Evolutionary conservation across 2,329 filamentous ascomycete species (phyloP), one percentile per base, ranked within the genome.

Genomic region (Pestalotiopsis sp.): DNA sequence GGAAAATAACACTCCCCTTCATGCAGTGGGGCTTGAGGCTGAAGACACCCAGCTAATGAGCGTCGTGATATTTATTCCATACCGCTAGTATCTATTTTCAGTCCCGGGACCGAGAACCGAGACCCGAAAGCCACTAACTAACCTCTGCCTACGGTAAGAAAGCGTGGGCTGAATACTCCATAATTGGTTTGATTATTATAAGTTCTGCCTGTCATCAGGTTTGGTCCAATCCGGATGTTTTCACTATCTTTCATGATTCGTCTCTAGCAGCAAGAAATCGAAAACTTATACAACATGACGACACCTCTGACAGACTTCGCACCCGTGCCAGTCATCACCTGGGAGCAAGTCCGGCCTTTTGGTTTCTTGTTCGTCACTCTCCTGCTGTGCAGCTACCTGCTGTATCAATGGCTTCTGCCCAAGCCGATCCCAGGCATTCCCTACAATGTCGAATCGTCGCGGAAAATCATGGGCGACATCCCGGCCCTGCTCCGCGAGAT

Each of bases 351-450:
- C 17, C 58, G 39, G 64, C 36, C 52, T 11, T 45, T 39, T 11
- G 52, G 52, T 7, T 66, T 59, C 39, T 45, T 66, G 9, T 14
- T 66, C 25, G 64, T 45, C 12, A 66, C 36, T 41, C 13, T 49
- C 12, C 23, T 49, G 13, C 52, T 60, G 4, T 39, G 52, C 58
- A 17, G 20, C 39, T 67, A 67, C 25, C 39, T 67, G 1, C 17
- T 63, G 27, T 67, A 67, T 45, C 65, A 63, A 69, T 86, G 52
- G 70, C 67, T 69, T 12, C 64, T 71, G n/a, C 71, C 71, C 14
- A 71, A 71, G 41, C 71, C 71, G 5, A 31, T 72, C 4, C 70
- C 70, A 31, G 70, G 68, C 3, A 72, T 72, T 31, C 69, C 70
- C 3, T 71, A 72, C 62, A 69, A 72, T 64, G 64, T 27, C 25